Evolutionary conservation across 2,329 filamentous ascomycete genomes (phyloP), one percentile per base, ranked within the genome.

Genomic region (Diplodia seriata): DNA sequence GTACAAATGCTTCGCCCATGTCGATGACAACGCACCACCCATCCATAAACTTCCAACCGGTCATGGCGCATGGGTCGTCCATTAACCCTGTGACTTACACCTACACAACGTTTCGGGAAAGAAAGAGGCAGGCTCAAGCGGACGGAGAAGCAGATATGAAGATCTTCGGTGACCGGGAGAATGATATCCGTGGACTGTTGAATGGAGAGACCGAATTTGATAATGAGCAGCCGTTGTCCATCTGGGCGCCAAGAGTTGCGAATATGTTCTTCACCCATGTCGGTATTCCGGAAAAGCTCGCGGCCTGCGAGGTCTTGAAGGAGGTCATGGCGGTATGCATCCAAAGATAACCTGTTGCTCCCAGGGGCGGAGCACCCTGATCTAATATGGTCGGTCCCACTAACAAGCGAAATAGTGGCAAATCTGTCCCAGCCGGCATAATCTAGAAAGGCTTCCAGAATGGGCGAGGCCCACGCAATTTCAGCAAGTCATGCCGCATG

Each of bases 401-500:
- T 65, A 36, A 65, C 62, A 43, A 55, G 50, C 20, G 47, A 55
- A 40, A 47, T 29, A 67, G 66, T 68, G 66, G 66, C 66, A 68
- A 50, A 68, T 68, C 31, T 68, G 57, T 33, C 66, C 66, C 18
- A 68, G 66, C 31, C 57, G 59, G 29, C 50, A 68, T 29, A 68
- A 64, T 29, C 50, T 68, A 26, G 57, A 68, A 56, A 63, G 40
- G 51, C 66, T 68, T 29, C 66, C 66, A 38, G 57, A 56, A 26
- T 68, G 66, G 66, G 51, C 54, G 31, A 54, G 59, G 23, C 59
- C 66, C 4, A 68, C 66, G 29, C 57, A 68, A 40, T 55, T 56
- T 23, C 66, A 68, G 57, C 61, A 55, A 31, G 66, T 68, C 31
- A 68, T 64, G n/a, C 66, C 66, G 29, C 66, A 68, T n/a, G 66